Evolutionary conservation across 148 eudicot species (phyloP).

Genomic region (Chenopodium berlandieri): DNA sequence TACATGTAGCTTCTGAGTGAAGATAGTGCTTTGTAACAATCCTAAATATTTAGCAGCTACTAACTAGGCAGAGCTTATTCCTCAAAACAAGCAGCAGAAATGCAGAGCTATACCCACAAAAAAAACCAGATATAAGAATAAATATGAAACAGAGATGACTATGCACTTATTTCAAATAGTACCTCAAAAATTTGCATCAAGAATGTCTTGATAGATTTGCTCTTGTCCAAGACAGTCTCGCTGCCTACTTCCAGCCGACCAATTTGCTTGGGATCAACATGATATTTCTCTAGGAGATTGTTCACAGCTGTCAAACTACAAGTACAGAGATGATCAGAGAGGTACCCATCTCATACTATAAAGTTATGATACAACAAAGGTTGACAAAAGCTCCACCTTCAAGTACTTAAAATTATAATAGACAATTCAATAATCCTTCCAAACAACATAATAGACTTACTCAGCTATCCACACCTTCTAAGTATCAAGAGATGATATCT

Average conservation of each 20-base stretch:
- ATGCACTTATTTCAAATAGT: slow-evolving; percentile 13
- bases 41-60: not conserved
- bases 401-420: not conserved
- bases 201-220: slow-evolving; percentile 98
- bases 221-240: slow-evolving; percentile 97
- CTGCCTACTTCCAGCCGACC: slow-evolving; percentile 98
- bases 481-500: not conserved
- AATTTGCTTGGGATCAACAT: slow-evolving; percentile 71
- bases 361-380: not conserved
- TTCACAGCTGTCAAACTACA: slow-evolving; percentile 89
- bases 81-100: not conserved
- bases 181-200: slow-evolving; percentile 98
- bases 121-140: not conserved
- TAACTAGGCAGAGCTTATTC: not conserved
- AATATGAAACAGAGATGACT: not conserved
- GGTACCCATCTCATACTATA: not conserved
- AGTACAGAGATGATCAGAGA: slow-evolving; percentile 2
- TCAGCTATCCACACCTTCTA: not conserved
- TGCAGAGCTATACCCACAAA: not conserved
- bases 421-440: not conserved
- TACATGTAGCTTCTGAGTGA: not conserved
- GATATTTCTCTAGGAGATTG: slow-evolving; percentile 87
- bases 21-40: not conserved
- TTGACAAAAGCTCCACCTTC: not conserved
- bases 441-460: not conserved